These are phyloP conservation scores for Candida pseudoglaebosa DNA, from an alignment of 805 yeast genomes.

Conservation along the genomic window DNA sequence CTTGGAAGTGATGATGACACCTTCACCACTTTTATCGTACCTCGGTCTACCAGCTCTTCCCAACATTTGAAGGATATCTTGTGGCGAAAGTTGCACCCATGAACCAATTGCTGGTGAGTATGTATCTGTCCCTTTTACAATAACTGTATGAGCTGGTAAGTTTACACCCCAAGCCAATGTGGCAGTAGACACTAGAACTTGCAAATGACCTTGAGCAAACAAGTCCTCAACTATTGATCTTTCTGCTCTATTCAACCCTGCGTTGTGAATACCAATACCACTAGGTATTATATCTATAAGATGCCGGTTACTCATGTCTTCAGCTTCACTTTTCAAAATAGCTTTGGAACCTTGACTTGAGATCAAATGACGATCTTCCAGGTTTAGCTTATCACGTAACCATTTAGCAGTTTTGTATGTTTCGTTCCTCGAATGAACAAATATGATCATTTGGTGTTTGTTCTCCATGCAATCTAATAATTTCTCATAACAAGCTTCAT, in stretches of 20 bases:
- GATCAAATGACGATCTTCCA: constrained; percentile 44
- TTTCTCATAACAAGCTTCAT: constrained; percentile 80
- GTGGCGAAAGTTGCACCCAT: constrained; percentile 92
- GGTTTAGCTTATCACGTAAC: constrained; percentile 61
- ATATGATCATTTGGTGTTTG: constrained; percentile 77
- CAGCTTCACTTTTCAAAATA: constrained; percentile 62
- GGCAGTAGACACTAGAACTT: constrained; percentile 83
- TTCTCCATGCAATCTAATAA: constrained; percentile 57
- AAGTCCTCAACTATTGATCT: constrained; percentile 77
- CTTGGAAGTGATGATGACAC: constrained; percentile 85
- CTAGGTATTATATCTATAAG: constrained; percentile 57
- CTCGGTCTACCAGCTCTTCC: constrained; percentile 98
- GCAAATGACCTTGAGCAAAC: constrained; percentile 84
- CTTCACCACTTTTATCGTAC: constrained; percentile 89
- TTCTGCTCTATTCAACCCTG: constrained; percentile 74
- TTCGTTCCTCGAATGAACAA: constrained; percentile 92
- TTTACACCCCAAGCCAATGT: constrained; percentile 98
- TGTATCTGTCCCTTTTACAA: constrained; percentile 88
- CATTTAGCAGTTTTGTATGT: constrained; percentile 80
- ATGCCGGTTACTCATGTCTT: constrained; percentile 47
- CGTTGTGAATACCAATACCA: constrained; percentile 91
- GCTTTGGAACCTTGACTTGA: constrained; percentile 57
- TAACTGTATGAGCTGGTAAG: constrained; percentile 91
- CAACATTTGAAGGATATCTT: constrained; percentile 93
- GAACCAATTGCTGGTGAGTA: constrained; percentile 87